phyloP scores from a whole-genome alignment of 495 filamentous ascomycete genomes.

The Acidiella bohemica region DNA sequence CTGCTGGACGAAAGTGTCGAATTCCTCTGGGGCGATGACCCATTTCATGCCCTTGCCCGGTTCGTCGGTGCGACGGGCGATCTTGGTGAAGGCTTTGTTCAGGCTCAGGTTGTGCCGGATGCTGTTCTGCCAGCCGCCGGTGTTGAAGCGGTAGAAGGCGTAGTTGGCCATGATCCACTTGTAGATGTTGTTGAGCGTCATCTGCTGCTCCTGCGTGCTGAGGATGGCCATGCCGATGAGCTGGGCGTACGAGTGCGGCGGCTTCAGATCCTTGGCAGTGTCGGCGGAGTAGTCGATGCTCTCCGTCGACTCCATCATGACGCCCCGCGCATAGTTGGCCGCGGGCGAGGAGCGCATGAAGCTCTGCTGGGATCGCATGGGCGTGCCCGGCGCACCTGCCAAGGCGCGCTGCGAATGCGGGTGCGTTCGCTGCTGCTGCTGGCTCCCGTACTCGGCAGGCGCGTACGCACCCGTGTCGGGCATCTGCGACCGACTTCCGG shows the following conservation, averaged over 20 bases:
- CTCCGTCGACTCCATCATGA: conserved; percentile 61
- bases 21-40: conserved; percentile 68
- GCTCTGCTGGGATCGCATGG: conserved; percentile 14
- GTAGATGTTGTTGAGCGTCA: conserved; percentile 83
- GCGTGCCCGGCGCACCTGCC: conserved; percentile 16
- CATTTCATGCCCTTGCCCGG: conserved; percentile 99
- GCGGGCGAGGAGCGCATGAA: conserved; percentile 15
- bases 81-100: conserved; percentile 84
- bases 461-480: conserved; percentile 3
- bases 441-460: conserved; percentile 1
- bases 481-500: conserved; percentile 6
- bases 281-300: conserved; percentile 79
- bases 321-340: conserved; percentile 44
- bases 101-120: conserved; percentile 93
- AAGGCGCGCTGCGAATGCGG: conserved; percentile 14
- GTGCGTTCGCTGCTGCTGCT: conserved; percentile 15
- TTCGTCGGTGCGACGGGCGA: conserved; percentile 80
- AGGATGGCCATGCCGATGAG: conserved; percentile 94
- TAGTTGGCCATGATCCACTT: conserved; percentile 78
- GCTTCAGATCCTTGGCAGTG: conserved; percentile 74
- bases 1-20: conserved; percentile 62
- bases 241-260: conserved; percentile 89
- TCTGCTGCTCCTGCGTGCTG: conserved; percentile 64
- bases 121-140: conserved; percentile 90
- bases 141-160: conserved; percentile 75